phyloP scores from a whole-genome alignment of 192 early-diverging fungal species.

The Coemansia sp. region DNA sequence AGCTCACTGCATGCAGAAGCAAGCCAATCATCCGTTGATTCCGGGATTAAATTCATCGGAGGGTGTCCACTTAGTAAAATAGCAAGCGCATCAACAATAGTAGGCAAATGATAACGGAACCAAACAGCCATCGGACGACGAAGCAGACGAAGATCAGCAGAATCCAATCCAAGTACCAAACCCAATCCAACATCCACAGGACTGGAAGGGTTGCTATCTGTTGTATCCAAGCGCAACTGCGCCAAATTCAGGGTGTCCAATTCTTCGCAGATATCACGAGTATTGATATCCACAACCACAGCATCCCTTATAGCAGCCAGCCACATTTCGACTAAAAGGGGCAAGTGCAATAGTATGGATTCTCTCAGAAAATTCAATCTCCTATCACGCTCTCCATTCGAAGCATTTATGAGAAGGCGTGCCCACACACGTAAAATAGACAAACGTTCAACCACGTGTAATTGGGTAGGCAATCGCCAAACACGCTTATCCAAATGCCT shows the following conservation, averaged over 20 bases:
- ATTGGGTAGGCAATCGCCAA: slow-evolving; percentile 16
- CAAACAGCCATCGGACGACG: neutral
- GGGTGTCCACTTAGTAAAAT: neutral
- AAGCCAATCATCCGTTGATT: neutral
- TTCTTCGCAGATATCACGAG: slow-evolving; percentile 17
- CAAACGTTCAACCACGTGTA: slow-evolving; percentile 19
- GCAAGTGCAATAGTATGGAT: slow-evolving; percentile 20
- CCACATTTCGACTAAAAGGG: slow-evolving; percentile 29
- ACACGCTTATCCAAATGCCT: neutral
- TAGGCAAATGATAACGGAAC: neutral
- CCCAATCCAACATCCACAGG: neutral
- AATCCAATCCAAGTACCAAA: neutral
- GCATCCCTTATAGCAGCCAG: slow-evolving; percentile 36
- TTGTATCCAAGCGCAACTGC: neutral
- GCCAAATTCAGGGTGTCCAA: slow-evolving; percentile 2
- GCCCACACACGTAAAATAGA: slow-evolving; percentile 33
- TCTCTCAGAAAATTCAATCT: slow-evolving; percentile 8
- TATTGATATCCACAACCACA: slow-evolving; percentile 17
- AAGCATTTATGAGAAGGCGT: slow-evolving; percentile 9
- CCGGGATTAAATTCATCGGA: neutral
- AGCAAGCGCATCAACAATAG: neutral
- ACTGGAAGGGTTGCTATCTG: neutral
- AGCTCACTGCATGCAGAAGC: neutral
- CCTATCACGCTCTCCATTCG: neutral
- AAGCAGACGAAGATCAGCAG: neutral